phyloP scores from a whole-genome alignment of 768 basidiomycete genomes.

The Chalciporus sphaerocephalus region DNA sequence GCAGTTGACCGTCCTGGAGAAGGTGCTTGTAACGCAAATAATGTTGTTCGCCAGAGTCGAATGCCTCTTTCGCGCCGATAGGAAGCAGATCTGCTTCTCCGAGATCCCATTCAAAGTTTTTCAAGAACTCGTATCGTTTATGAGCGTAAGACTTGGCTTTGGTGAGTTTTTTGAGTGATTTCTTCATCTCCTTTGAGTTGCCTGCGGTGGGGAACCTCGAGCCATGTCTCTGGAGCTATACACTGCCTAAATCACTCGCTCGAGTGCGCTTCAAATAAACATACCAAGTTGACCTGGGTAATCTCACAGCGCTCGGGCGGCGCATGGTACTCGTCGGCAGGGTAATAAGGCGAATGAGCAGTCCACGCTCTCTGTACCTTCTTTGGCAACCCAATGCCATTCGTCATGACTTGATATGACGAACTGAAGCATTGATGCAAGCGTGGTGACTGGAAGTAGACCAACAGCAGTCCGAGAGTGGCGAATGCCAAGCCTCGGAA shows the following conservation, averaged over 20 bases:
- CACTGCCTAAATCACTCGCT: constrained; percentile 1
- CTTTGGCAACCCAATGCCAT: constrained; percentile 12
- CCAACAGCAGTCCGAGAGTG: constrained; percentile 13
- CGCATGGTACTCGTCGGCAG: constrained; percentile 41
- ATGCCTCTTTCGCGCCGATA: constrained; percentile 58
- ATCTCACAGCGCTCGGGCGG: constrained; percentile 50
- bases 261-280: neutral
- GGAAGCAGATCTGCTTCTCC: constrained; percentile 58
- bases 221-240: constrained; percentile 76
- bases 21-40: constrained; percentile 53
- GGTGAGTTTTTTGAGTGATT: constrained; percentile 52
- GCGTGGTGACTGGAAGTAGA: constrained; percentile 12
- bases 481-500: constrained; percentile 7
- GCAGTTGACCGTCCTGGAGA: constrained; percentile 40
- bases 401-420: neutral
- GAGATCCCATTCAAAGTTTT: constrained; percentile 54
- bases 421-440: constrained; percentile 5
- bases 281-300: constrained; percentile 42
- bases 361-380: constrained; percentile 45
- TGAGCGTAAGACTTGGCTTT: constrained; percentile 43
- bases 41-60: constrained; percentile 47
- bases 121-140: constrained; percentile 51
- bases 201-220: constrained; percentile 67
- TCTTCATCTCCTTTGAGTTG: constrained; percentile 39
- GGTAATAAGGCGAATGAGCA: constrained; percentile 57